Evolutionary conservation across 2,329 filamentous ascomycete species (phyloP).

Genomic region (Exophiala alcalophila): DNA sequence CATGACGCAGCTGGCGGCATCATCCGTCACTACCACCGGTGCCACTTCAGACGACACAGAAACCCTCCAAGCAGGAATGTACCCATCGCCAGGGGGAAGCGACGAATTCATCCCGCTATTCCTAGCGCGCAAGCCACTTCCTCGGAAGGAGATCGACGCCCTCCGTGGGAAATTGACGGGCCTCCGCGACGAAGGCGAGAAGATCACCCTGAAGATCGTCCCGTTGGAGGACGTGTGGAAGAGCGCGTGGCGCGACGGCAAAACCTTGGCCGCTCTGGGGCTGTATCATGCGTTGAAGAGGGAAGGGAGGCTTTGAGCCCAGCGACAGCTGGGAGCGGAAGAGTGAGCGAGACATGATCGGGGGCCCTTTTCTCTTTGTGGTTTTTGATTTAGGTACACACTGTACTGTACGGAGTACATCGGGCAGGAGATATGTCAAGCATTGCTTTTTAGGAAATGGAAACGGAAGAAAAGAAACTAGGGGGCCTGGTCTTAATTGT

Average conservation of each 20-base stretch:
- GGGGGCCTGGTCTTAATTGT: too few relatives aligned
- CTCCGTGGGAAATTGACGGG: slow-evolving; percentile 55
- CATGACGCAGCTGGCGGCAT: slow-evolving; percentile 50
- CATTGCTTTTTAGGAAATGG: neutral
- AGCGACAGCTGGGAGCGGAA: too few relatives aligned
- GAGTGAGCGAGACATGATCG: too few relatives aligned
- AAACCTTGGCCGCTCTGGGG: slow-evolving; percentile 54
- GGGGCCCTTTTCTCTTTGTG: too few relatives aligned
- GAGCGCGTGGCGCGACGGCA: slow-evolving; percentile 54
- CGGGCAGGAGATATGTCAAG: neutral
- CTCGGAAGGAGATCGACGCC: slow-evolving; percentile 47
- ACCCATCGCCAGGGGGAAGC: slow-evolving; percentile 55
- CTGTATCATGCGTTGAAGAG: slow-evolving; percentile 43
- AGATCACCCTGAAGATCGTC: slow-evolving; percentile 58
- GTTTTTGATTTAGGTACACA: too few relatives aligned
- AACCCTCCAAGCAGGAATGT: slow-evolving; percentile 49
- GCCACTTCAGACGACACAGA: slow-evolving; percentile 28
- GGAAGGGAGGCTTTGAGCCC: slow-evolving; percentile 17
- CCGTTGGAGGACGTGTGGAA: slow-evolving; percentile 52
- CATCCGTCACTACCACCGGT: slow-evolving; percentile 31
- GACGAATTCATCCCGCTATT: slow-evolving; percentile 60
- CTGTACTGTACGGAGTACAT: neutral
- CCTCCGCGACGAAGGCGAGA: slow-evolving; percentile 53
- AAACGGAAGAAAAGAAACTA: too few relatives aligned
- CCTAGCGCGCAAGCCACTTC: slow-evolving; percentile 53